Evolutionary conservation across 1,284 basidiomycete species (phyloP).

Genomic region (Leccinum huronense): DNA sequence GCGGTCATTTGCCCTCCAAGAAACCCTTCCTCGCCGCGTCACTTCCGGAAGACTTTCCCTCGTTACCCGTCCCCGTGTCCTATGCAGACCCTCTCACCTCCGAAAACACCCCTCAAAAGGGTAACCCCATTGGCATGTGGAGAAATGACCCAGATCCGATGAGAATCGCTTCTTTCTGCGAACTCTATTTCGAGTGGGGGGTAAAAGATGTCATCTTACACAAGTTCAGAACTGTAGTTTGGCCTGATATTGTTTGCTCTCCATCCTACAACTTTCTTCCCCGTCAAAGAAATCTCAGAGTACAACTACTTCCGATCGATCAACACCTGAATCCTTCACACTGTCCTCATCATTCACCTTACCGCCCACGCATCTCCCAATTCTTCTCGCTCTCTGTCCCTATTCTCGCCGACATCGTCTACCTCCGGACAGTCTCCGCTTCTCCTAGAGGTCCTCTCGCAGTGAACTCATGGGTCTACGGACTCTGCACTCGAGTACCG

Average conservation of each 20-base stretch:
- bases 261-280: constrained; percentile 21
- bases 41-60: constrained; percentile 63
- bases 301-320: constrained; percentile 6
- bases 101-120: constrained; percentile 48
- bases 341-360: constrained; percentile 24
- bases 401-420: constrained; percentile 1
- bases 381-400: constrained; percentile 5
- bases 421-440: constrained; percentile 25
- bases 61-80: constrained; percentile 64
- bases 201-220: constrained; percentile 75
- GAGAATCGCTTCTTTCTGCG: constrained; percentile 73
- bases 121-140: constrained; percentile 44
- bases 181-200: constrained; percentile 67
- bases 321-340: constrained; percentile 16
- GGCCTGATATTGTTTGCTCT: constrained; percentile 60
- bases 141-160: constrained; percentile 68
- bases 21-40: constrained; percentile 57
- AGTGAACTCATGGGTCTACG: constrained; percentile 59
- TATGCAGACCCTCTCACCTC: constrained; percentile 78
- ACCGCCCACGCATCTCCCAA: constrained; percentile 1
- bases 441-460: constrained; percentile 45
- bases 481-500: constrained; percentile 71
- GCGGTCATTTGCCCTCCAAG: constrained; percentile 58
- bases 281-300: constrained; percentile 16
- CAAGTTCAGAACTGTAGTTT: constrained; percentile 73